Evolutionary conservation across 129 eudicot genomes (phyloP).

Genomic region (Flaveria trinervia): DNA sequence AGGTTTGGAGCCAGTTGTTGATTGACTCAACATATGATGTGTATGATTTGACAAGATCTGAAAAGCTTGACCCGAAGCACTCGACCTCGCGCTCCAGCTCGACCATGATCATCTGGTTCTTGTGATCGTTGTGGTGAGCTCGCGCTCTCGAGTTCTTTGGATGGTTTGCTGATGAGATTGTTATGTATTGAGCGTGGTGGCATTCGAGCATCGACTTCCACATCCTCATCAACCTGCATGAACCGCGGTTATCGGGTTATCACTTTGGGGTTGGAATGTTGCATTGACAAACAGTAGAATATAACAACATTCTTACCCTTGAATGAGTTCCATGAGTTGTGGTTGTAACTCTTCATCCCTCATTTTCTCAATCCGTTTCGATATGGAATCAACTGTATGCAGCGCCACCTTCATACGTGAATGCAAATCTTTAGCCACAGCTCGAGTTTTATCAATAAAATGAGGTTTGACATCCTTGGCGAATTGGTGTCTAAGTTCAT

Average conservation of each 20-base stretch:
- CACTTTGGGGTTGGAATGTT: neutral
- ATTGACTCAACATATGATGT: conserved; percentile 71
- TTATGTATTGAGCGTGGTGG: conserved; percentile 77
- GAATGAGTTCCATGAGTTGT: conserved; percentile 76
- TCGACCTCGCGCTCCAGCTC: conserved; percentile 71
- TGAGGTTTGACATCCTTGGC: conserved; percentile 72
- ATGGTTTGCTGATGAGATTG: conserved; percentile 71
- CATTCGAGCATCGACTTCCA: conserved; percentile 95
- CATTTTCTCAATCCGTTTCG: conserved; percentile 90
- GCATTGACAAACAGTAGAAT: neutral
- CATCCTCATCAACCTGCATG: conserved; percentile 76
- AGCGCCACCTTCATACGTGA: conserved; percentile 78
- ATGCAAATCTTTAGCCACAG: conserved; percentile 77
- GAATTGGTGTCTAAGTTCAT: conserved; percentile 79
- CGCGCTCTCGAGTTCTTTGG: conserved; percentile 34
- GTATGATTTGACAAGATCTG: conserved; percentile 65
- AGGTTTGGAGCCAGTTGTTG: conserved; percentile 87
- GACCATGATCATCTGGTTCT: conserved; percentile 50
- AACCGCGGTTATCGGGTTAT: neutral
- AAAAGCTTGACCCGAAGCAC: conserved; percentile 71
- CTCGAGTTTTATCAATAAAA: conserved; percentile 76
- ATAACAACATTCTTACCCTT: conserved; percentile 54
- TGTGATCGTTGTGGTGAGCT: conserved; percentile 44
- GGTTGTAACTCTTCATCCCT: conserved; percentile 92
- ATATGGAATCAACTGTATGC: conserved; percentile 82